Evolutionary conservation across 345 rosid species (phyloP), one percentile per base, ranked within the genome.

Genomic region (Trapa bicornis): DNA sequence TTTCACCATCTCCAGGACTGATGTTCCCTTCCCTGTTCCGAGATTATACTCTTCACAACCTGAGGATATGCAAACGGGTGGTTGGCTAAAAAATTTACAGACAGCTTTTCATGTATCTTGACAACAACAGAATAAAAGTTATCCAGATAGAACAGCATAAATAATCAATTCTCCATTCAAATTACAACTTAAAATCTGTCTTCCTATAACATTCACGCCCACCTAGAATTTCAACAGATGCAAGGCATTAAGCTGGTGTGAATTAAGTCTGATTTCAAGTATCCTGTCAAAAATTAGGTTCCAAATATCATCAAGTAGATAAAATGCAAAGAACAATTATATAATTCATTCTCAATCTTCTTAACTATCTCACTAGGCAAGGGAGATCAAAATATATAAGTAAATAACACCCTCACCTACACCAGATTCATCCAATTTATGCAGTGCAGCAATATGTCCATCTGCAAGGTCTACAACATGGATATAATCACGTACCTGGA

Each of bases 21-120:
- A 94, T 72, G 97, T 89, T 75, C 99, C 99, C 74, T 85, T 87
- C n/a, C 97, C 97, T 1, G 96, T 94, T 76, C 99, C 99, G 57
- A 94, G 77, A 79, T 94, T 94, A 80, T 89, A 94, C 63, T 89
- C 97, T 83, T 89, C 93, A 76, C 95, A 94, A 56, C 96, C 99
- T 72, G 52, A 17, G 56, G 63, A 32, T 33, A 29, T 58, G 38
- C 37, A 11, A 63, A 39, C 36, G 54, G 9, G 35, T 52, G 2
- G 29, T 22, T 22, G 29, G 47, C 33, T 47, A 47, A 22, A 42
- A 7, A 5, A 65, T 2, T 29, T 65, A 29, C 7, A 43, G 3
- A 65, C 37, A 38, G 37, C 52, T 42, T 22, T 22, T 47, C 50
- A 1, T 38, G 42, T n/a, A 6, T 64, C 14, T 15, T 7, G 35